A percentile compares a stretch with the other conserved stretches of the same genome.
Evolutionary conservation across 2,329 filamentous ascomycete genomes (phyloP).

Genomic region (Teratosphaeria zuluensis): DNA sequence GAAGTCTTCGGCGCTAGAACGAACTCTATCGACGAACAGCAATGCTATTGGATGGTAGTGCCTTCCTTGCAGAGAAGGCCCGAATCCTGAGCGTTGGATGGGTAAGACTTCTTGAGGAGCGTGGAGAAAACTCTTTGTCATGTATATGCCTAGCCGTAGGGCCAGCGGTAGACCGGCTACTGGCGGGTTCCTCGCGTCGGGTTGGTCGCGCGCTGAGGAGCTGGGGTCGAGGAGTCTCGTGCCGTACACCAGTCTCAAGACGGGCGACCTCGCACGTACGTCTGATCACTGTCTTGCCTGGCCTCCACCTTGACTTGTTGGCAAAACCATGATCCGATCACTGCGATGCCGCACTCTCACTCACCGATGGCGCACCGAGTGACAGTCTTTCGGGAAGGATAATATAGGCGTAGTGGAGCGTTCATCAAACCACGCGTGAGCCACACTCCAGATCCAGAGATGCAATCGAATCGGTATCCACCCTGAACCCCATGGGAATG

Average conservation of each 20-base stretch:
- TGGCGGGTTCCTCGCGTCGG: neutral
- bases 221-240: neutral
- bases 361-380: neutral
- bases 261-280: too few species aligned
- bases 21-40: neutral
- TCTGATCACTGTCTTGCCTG: too few species aligned
- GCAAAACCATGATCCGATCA: neutral
- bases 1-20: neutral
- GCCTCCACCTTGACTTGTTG: neutral
- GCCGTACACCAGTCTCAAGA: neutral
- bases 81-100: neutral
- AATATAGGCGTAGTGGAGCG: neutral
- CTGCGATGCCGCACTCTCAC: neutral
- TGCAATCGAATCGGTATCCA: neutral
- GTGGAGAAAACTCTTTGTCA: neutral
- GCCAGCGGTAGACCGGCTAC: neutral
- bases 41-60: neutral
- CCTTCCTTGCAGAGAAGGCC: neutral
- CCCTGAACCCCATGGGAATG: neutral
- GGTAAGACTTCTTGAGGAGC: neutral
- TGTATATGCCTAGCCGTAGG: neutral
- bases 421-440: neutral
- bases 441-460: neutral
- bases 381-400: neutral
- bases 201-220: neutral